These are phyloP conservation scores for Fonsecaea monophora DNA, from an alignment of 2,329 filamentous ascomycete genomes.

Conservation along the genomic window DNA sequence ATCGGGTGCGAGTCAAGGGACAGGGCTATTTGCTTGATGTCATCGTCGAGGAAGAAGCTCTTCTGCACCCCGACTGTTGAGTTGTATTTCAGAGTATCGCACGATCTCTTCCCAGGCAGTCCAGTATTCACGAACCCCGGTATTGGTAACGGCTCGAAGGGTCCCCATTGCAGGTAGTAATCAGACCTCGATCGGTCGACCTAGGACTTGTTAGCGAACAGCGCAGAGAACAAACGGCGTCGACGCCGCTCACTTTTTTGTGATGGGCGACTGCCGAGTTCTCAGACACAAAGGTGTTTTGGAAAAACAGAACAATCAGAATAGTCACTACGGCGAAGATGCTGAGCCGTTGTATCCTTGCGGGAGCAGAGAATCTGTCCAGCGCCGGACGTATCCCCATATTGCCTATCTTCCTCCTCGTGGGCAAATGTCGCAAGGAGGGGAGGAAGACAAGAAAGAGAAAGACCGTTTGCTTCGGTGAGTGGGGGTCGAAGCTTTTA, in stretches of 20 bases:
- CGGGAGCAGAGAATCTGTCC: slow-evolving; percentile 32
- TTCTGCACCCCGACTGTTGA: slow-evolving; percentile 36
- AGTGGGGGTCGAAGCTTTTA: slow-evolving; percentile 5
- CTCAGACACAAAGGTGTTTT: slow-evolving; percentile 28
- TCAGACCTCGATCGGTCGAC: slow-evolving; percentile 26
- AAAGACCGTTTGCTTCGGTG: neutral
- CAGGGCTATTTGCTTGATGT: slow-evolving; percentile 36
- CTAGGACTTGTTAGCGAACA: slow-evolving; percentile 19
- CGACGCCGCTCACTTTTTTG: slow-evolving; percentile 16
- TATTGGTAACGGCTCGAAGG: slow-evolving; percentile 33
- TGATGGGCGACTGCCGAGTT: slow-evolving; percentile 20
- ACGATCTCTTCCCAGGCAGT: slow-evolving; percentile 33
- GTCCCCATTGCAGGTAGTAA: slow-evolving; percentile 35
- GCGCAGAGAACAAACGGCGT: neutral
- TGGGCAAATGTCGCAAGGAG: slow-evolving; percentile 2
- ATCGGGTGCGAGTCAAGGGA: slow-evolving; percentile 33
- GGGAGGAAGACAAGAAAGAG: slow-evolving; percentile 13
- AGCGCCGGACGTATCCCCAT: slow-evolving; percentile 29
- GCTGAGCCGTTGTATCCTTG: slow-evolving; percentile 30
- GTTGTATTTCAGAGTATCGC: slow-evolving; percentile 34
- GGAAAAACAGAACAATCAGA: slow-evolving; percentile 30
- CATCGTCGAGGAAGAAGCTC: slow-evolving; percentile 42
- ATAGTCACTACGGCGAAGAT: slow-evolving; percentile 29
- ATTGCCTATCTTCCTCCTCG: slow-evolving; percentile 24
- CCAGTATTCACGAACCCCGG: slow-evolving; percentile 35